Evolutionary conservation across 441 rosid species (phyloP).

Genomic region (Populus tomentosa): DNA sequence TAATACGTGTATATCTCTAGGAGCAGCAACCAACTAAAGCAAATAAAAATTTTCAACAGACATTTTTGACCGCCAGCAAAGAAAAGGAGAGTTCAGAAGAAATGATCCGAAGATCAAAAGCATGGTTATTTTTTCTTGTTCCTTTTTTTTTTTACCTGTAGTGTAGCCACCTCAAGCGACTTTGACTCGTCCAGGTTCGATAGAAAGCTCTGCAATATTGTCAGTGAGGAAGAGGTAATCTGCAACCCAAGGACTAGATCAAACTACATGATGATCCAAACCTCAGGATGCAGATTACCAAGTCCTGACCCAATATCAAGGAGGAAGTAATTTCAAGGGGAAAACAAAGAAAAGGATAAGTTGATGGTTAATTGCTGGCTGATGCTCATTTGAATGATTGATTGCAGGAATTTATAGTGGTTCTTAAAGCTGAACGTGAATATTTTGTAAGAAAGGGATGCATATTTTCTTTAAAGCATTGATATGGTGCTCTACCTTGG

Average conservation of each 20-base stretch:
- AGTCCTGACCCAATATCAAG: constrained; percentile 46
- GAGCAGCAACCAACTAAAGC: neutral
- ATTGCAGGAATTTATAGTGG: constrained; percentile 41
- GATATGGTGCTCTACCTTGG: constrained; percentile 29
- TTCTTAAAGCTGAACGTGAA: constrained; percentile 22
- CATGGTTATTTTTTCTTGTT: neutral
- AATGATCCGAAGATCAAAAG: neutral
- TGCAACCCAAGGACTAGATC: constrained; percentile 65
- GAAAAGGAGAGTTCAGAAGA: neutral
- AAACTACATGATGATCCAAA: constrained; percentile 37
- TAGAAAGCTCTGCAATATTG: constrained; percentile 21
- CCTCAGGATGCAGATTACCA: constrained; percentile 99
- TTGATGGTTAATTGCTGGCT: neutral
- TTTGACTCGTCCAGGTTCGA: neutral
- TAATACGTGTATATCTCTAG: neutral
- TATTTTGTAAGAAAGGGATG: neutral
- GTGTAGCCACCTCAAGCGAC: neutral
- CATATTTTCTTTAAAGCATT: constrained; percentile 16
- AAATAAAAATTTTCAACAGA: neutral
- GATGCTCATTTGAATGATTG: constrained; percentile 24
- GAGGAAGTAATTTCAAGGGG: neutral
- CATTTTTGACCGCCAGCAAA: neutral
- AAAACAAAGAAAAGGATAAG: neutral
- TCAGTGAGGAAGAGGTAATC: constrained; percentile 72
- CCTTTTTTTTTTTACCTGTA: neutral